phyloP scores from a whole-genome alignment of 2,329 filamentous ascomycete species.

The Stachybotrys echinatus region DNA sequence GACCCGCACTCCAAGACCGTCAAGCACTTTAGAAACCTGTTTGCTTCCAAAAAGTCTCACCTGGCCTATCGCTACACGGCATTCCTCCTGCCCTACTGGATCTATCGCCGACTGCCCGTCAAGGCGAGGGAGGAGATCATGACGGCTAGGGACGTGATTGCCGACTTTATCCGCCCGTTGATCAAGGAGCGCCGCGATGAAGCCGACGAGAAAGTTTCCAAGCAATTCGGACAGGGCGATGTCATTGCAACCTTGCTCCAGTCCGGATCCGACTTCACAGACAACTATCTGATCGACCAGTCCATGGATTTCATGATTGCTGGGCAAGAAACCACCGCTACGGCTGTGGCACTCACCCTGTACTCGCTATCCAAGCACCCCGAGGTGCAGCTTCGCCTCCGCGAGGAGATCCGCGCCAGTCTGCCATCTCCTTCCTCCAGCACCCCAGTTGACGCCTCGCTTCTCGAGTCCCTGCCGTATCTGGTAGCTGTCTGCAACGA shows the following conservation, averaged over 20 bases:
- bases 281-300: constrained; percentile 7
- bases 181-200: constrained; percentile 7
- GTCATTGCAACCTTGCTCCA: constrained; percentile 9
- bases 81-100: constrained; percentile 5
- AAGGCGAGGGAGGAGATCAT: constrained; percentile 8
- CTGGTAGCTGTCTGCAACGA: constrained; percentile 7
- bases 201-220: not conserved
- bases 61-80: constrained; percentile 6
- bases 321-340: constrained; percentile 1
- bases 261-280: constrained; percentile 6
- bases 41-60: constrained; percentile 7
- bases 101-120: constrained; percentile 7
- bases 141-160: constrained; percentile 6
- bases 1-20: constrained; percentile 4
- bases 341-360: not conserved
- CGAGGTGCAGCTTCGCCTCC: not conserved
- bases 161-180: constrained; percentile 8
- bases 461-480: constrained; percentile 7
- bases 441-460: not conserved
- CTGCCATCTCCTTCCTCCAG: not conserved
- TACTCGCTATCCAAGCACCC: constrained; percentile 1
- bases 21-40: constrained; percentile 9
- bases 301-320: constrained; percentile 3
- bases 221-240: constrained; percentile 7
- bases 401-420: not conserved